A percentile compares a stretch with the other conserved stretches of the same genome.
Conservation (phyloP, 495 filamentous ascomycete genomes). For the Neurospora discreta region DNA sequence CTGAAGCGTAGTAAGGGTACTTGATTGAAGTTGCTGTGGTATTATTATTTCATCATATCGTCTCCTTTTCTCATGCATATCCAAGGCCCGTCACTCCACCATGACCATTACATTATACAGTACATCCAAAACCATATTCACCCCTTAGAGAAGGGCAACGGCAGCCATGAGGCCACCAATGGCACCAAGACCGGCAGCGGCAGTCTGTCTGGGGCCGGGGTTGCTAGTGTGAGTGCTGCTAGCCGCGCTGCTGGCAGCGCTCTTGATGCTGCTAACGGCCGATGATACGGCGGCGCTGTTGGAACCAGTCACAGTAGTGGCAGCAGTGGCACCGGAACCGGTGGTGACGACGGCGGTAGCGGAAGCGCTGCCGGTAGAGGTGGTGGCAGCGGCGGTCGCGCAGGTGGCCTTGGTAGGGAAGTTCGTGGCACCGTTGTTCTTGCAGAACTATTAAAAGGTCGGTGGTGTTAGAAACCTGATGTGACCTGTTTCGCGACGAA, state of each 20-base stretch:
- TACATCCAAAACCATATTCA: too few relatives aligned
- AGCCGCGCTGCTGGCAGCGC: not conserved
- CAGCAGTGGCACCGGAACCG: conserved; percentile 8
- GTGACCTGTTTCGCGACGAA: too few relatives aligned
- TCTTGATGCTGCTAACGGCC: conserved; percentile 1
- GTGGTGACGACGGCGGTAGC: conserved; percentile 12
- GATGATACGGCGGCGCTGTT: not conserved
- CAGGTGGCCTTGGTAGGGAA: conserved; percentile 25
- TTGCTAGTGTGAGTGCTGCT: conserved; percentile 8
- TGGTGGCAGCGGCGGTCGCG: conserved; percentile 17
- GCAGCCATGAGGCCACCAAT: conserved; percentile 23
- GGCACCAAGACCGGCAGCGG: conserved; percentile 18
- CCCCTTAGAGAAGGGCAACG: conserved; percentile 18
- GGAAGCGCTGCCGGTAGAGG: conserved; percentile 7
- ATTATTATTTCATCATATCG: not conserved
- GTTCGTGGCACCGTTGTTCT: conserved; percentile 17
- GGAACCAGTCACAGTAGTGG: conserved; percentile 5
- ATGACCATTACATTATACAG: not conserved
- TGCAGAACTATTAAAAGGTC: conserved; percentile 20
- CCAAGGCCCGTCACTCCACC: not conserved
- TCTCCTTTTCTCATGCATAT: not conserved
- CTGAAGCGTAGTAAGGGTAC: not conserved
- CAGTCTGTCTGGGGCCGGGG: conserved; percentile 16
- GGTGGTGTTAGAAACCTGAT: not conserved
- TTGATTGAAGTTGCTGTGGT: not conserved